Conservation (phyloP, 2,329 filamentous ascomycete species). For the Neofusicoccum kwambonambiense region DNA sequence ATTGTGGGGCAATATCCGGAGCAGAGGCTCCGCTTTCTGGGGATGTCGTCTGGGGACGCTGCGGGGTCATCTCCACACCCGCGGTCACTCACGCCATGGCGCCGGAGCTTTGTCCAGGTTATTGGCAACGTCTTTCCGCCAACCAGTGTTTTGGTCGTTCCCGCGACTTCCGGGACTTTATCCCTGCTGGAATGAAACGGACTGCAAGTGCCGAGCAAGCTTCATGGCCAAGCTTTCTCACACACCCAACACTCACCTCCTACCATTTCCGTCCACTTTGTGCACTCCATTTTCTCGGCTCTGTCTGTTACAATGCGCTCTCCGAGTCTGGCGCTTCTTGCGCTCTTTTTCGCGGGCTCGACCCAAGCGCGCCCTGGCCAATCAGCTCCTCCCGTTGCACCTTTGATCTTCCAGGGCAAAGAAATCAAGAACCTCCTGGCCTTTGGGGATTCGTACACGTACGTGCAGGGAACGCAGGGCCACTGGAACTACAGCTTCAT, state of each 20-base stretch:
- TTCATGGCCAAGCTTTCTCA: not conserved
- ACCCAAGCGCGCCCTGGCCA: not conserved
- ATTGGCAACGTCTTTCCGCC: not conserved
- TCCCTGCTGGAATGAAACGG: not conserved
- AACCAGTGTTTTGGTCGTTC: not conserved
- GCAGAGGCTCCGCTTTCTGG: not conserved
- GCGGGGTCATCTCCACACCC: slow-evolving; percentile 1
- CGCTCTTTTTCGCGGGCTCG: not conserved
- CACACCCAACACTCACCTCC: too few relatives aligned
- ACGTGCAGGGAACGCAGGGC: slow-evolving; percentile 54
- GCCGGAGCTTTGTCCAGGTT: not conserved
- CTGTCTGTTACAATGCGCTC: too few relatives aligned
- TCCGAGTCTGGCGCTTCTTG: not conserved
- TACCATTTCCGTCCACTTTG: too few relatives aligned
- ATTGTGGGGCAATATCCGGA: not conserved
- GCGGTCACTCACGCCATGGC: not conserved
- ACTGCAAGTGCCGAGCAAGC: not conserved
- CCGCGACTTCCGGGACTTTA: not conserved
- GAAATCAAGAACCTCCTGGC: slow-evolving; percentile 30
- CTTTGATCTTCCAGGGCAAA: not conserved
- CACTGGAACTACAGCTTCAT: slow-evolving; percentile 55
- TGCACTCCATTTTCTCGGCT: too few relatives aligned
- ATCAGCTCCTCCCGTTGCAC: not conserved
- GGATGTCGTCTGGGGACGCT: not conserved
- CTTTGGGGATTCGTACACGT: slow-evolving; percentile 55